Percentiles rank a stretch among this genome's conserved stretches.
These are phyloP conservation scores for Triticum turgidum DNA, from an alignment of 176 grass and related monocot species.

Conservation along the genomic window DNA sequence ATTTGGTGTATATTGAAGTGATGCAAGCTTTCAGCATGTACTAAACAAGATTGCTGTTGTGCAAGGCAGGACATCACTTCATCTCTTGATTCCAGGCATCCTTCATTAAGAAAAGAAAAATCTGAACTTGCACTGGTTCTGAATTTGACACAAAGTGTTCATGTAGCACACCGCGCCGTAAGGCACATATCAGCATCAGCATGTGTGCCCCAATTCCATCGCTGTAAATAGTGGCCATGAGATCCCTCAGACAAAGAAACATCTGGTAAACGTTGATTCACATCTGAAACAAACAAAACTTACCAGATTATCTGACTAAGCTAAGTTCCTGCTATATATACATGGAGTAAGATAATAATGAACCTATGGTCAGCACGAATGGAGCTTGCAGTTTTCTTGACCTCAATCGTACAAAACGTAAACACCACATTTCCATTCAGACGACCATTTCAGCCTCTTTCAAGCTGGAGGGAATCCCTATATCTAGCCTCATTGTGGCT, in stretches of 20 bases:
- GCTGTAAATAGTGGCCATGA: not conserved
- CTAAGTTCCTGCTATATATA: slow-evolving; percentile 34
- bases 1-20: not conserved
- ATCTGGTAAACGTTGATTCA: not conserved
- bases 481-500: slow-evolving; percentile 81
- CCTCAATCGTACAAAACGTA: not conserved
- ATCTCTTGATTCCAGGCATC: not conserved
- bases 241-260: not conserved
- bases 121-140: not conserved
- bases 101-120: no score
- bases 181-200: not conserved
- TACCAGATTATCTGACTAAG: slow-evolving; percentile 2
- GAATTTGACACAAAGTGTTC: not conserved
- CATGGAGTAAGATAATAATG: not conserved
- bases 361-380: not conserved
- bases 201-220: not conserved
- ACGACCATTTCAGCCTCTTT: slow-evolving; percentile 94
- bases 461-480: slow-evolving; percentile 80
- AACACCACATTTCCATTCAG: slow-evolving; percentile 25
- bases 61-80: not conserved
- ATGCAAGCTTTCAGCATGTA: not conserved
- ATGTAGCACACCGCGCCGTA: not conserved
- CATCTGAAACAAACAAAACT: not conserved
- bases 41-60: not conserved
- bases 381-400: not conserved